phyloP scores from a whole-genome alignment of 2,329 filamentous ascomycete species.

The Nigrograna mackinnonii region DNA sequence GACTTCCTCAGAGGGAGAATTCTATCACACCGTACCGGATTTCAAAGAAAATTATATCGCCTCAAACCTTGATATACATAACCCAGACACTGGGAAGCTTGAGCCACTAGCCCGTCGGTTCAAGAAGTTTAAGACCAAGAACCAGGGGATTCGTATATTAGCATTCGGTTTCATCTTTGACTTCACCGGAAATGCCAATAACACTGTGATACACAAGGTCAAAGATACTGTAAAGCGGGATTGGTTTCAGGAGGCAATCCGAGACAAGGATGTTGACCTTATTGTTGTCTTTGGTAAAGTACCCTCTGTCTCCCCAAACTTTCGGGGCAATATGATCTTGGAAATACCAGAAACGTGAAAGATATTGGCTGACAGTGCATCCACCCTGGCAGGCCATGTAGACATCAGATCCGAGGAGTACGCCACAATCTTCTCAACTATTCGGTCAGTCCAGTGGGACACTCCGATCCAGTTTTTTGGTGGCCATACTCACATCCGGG shows the following conservation, averaged over 20 bases:
- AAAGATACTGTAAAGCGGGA: slow-evolving; percentile 77
- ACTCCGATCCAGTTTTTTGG: slow-evolving; percentile 91
- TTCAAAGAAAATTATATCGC: slow-evolving; percentile 82
- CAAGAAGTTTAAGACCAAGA: slow-evolving; percentile 89
- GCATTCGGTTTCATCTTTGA: slow-evolving; percentile 96
- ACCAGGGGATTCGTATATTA: slow-evolving; percentile 79
- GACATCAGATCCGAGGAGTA: slow-evolving; percentile 81
- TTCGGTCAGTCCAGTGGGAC: slow-evolving; percentile 75
- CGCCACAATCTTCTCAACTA: slow-evolving; percentile 74
- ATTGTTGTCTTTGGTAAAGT: slow-evolving; percentile 84
- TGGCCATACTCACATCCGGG: slow-evolving; percentile 86
- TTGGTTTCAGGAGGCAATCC: slow-evolving; percentile 88
- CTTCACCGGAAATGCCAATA: slow-evolving; percentile 88
- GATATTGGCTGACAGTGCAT: no score
- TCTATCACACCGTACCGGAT: slow-evolving; percentile 77
- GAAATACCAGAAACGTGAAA: no score
- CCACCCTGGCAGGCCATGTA: no score
- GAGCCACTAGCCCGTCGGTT: slow-evolving; percentile 81
- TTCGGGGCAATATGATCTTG: no score
- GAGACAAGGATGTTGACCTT: slow-evolving; percentile 77
- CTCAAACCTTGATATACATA: slow-evolving; percentile 88
- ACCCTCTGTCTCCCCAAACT: no score
- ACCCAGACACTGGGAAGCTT: slow-evolving; percentile 70
- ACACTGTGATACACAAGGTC: slow-evolving; percentile 81
- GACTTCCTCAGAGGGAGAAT: slow-evolving; percentile 78